A percentile compares a stretch with the other conserved stretches of the same genome.
Conservation (phyloP, 1,139 yeast species). For the Wickerhamomyces sp. region DNA sequence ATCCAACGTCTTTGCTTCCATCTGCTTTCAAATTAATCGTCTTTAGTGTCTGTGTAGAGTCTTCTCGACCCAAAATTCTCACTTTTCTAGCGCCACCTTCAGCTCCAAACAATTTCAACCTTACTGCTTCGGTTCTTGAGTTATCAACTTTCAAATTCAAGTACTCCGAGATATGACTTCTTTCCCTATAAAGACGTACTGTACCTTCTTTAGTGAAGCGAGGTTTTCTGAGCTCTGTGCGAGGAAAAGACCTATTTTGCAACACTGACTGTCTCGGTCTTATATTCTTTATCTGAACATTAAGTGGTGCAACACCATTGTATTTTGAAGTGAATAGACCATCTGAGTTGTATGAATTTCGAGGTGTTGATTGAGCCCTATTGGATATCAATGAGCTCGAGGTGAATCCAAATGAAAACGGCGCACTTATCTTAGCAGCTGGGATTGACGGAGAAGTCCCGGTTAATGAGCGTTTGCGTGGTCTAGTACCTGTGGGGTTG, state of each 20-base stretch:
- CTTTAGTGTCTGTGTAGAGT: constrained; percentile 3
- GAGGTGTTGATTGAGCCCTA: constrained; percentile 24
- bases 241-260: no score
- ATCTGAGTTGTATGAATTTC: constrained; percentile 25
- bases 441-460: constrained; percentile 10
- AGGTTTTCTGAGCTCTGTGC: no score
- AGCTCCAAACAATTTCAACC: constrained; percentile 30
- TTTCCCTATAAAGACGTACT: constrained; percentile 12
- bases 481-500: constrained; percentile 6
- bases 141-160: constrained; percentile 32
- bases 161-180: constrained; percentile 16
- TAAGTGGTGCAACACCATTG: constrained; percentile 13
- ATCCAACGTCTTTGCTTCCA: constrained; percentile 4
- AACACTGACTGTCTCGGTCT: constrained; percentile 6
- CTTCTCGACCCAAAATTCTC: constrained; percentile 19
- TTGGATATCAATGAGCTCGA: constrained; percentile 30
- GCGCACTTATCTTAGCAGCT: constrained; percentile 12
- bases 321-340: constrained; percentile 33
- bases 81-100: constrained; percentile 26
- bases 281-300: constrained; percentile 9
- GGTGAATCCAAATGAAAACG: no score
- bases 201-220: constrained; percentile 9
- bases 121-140: constrained; percentile 34
- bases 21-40: constrained; percentile 1
- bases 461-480: constrained; percentile 23